Evolutionary conservation across 192 early-diverging fungal species (phyloP).

Genomic region (Coemansia sp.): DNA sequence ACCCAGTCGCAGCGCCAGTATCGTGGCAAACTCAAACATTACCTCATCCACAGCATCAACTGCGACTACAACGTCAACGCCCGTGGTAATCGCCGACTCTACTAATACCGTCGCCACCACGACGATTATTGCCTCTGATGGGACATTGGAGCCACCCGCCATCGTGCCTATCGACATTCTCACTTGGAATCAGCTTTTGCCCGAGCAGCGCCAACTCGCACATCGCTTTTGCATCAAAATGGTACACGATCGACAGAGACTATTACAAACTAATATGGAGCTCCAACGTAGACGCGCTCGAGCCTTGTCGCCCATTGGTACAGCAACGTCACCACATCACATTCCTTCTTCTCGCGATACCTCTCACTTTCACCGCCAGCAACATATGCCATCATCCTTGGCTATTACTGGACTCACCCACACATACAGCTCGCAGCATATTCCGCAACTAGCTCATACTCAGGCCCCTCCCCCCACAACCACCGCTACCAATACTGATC

Average conservation of each 20-base stretch:
- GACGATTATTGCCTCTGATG: neutral
- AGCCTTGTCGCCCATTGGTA: neutral
- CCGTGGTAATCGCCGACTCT: neutral
- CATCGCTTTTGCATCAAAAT: slow-evolving; percentile 52
- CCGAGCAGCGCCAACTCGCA: slow-evolving; percentile 46
- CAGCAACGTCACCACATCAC: neutral
- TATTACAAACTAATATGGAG: slow-evolving; percentile 3
- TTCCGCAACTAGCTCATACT: neutral
- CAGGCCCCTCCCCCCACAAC: neutral
- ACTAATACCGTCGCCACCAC: neutral
- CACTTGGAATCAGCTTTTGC: slow-evolving; percentile 56
- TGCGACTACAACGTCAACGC: neutral
- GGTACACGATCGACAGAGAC: slow-evolving; percentile 37
- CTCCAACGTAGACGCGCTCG: slow-evolving; percentile 4
- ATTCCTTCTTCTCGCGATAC: slow-evolving; percentile 7
- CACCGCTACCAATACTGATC: neutral
- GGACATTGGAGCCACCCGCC: slow-evolving; percentile 41
- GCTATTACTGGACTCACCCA: neutral
- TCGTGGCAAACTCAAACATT: slow-evolving; percentile 3
- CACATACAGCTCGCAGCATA: neutral
- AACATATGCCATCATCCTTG: slow-evolving; percentile 23
- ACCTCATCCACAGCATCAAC: neutral
- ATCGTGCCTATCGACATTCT: slow-evolving; percentile 51
- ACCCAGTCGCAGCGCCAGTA: slow-evolving; percentile 1
- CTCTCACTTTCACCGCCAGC: slow-evolving; percentile 13